Evolutionary conservation across 208 protist species (phyloP), one percentile per base, ranked within the genome.

Genomic region (Wallacemonas sp.): DNA sequence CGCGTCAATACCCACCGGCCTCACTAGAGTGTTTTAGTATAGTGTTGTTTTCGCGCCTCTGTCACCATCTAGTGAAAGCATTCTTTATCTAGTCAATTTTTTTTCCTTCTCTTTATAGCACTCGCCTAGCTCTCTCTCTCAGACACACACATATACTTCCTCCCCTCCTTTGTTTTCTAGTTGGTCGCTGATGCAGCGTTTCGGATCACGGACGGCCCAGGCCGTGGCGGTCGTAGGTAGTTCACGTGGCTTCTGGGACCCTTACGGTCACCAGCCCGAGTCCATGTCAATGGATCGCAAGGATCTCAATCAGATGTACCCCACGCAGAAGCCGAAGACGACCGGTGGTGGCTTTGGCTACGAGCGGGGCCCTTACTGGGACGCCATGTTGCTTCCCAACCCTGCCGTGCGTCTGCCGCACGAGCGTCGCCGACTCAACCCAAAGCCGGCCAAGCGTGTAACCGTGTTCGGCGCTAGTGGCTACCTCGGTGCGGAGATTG

Each of bases 241-340:
- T 22, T 66, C 41, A 21, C 85, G 91, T 22, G 39, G 39, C 53
- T 96, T 94, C 67, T 96, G 87, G 86, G 91, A 96, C 67, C 87
- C 87, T 2, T 87, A 85, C 53, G 86, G 87, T n/a, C 81, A 90
- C 66, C 91, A 96, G 68, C 70, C 87, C 12, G 87, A 96, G 78
- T 96, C 87, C 22, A 83, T 91, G 77, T 96, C 93, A 42, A 72
- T 96, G 65, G 91, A 96, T 50, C 78, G 91, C 24, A 96, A 96
- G 63, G 91, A 96, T 74, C 65, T 96, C 8, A 66, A 82, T 37
- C 87, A 94, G 66, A 96, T 96, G 88, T 96, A 96, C 76, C 91
- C 91, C 45, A 96, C 91, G 1, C 76, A 78, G 24, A 96, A 96
- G 65, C 91, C 87, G 26, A 81, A 83, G 62, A 94, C 87, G 13